Base-by-base conservation (phyloP, 495 filamentous ascomycete genomes). In the Penicillium silybi region DNA sequence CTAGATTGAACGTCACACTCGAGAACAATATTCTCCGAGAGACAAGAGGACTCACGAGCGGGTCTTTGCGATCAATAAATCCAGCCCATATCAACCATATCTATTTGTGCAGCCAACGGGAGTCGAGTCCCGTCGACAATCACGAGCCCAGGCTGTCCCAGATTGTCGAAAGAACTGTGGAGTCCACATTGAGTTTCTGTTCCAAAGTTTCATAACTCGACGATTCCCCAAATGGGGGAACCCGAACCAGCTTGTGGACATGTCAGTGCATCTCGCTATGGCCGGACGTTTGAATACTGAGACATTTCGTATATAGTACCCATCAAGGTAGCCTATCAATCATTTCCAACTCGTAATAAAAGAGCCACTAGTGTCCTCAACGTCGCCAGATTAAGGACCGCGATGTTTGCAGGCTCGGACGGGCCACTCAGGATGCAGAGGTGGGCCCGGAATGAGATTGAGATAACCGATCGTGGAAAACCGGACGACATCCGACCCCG, bases 31-130 rank as follows among this genome's bases (percentile, higher is more conserved):
- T 20, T 17, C 40, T 46, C 35, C 22, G 35, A 34, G 15, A 50
- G 55, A 27, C 49, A 58, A 50, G 50, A 46, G 34, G 41, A 52
- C 22, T 44, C 54, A 6, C 16, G 17, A 34, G 50, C 37, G 55
- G 55, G 50, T 37, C 43, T 17, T 40, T 44, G 29, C 37, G 18
- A 44, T 47, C 43, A 46, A 48, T 44, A 44, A 41, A 29, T 38
- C 19, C 17, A 41, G 15, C n/a, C 15, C 18, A 17, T 10, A 9
- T 41, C 11, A 18, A 17, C 15, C 18, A 17, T 10, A 9, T 41
- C 11, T 2, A 45, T 44, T n/a, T 11, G 41, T 40, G 22, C 38
- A 47, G 25, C 54, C 54, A 57, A 52, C 48, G 32, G 46, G 54
- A 44, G 10, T 45, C 29, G 23, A 42, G 44, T 25, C 41, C 7